Conservation (phyloP, 1,139 yeast species). For the Taphrina communis region DNA sequence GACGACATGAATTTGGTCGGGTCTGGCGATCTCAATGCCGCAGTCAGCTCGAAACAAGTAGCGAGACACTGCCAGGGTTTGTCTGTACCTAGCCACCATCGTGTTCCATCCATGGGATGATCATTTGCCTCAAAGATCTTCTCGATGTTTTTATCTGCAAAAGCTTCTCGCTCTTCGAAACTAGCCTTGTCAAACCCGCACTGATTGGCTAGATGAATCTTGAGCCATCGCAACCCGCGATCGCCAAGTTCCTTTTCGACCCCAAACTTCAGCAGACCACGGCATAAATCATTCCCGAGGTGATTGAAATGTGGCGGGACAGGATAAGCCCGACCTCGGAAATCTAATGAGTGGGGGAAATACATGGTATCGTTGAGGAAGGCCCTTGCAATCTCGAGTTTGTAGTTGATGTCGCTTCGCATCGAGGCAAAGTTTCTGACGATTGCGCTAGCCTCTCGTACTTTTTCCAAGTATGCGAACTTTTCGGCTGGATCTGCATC, state of each 20-base stretch:
- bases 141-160: constrained; percentile 70
- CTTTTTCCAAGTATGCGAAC: constrained; percentile 68
- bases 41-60: constrained; percentile 77
- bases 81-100: constrained; percentile 88
- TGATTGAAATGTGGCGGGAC: constrained; percentile 80
- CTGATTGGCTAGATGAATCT: constrained; percentile 85
- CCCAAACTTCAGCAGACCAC: constrained; percentile 88
- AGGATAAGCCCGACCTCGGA: constrained; percentile 96
- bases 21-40: constrained; percentile 71
- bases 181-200: constrained; percentile 88
- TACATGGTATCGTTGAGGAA: constrained; percentile 77
- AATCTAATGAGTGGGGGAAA: constrained; percentile 93
- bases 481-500: constrained; percentile 71
- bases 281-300: constrained; percentile 86
- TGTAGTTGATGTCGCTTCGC: constrained; percentile 92
- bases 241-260: constrained; percentile 79
- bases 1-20: constrained; percentile 78
- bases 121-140: constrained; percentile 70
- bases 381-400: constrained; percentile 92
- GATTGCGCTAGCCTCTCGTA: constrained; percentile 64
- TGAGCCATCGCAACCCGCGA: constrained; percentile 81
- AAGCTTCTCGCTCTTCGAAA: constrained; percentile 72
- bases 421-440: constrained; percentile 76
- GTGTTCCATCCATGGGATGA: constrained; percentile 65
- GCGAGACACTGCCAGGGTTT: constrained; percentile 96